Base-by-base conservation (phyloP, 192 early-diverging fungal species). In the Phlyctochytrium arcticum region DNA sequence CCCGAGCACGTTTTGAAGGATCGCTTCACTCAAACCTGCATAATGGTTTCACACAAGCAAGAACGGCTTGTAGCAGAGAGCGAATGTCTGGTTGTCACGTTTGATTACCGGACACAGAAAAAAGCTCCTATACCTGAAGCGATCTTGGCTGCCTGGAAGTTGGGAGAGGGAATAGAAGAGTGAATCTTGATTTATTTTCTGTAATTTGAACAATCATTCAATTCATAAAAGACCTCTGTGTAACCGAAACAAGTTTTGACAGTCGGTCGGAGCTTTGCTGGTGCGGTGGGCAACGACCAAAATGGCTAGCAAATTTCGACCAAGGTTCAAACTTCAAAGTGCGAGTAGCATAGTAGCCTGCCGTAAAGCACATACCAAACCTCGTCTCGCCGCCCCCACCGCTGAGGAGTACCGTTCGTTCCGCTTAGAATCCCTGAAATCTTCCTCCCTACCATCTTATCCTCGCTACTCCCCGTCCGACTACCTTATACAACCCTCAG, bases 41-140 rank as follows among this genome's bases (percentile, higher is more conserved):
- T 73, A 1, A 49, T 75, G n/a, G 74, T 84, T 10, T 77, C 72
- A 26, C 76, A 76, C 47, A 55, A 68, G 50, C 67, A 67, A 17
- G 67, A 66, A 32, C 29, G 57, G 9, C 49, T 80, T n/a, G 75
- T 77, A 6, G 80, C 80, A 4, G 56, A 57, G 36, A 68, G 65
- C 7, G 60, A 61, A 17, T 57, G 62, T 27, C 29, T 36, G 19
- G 54, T 80, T 32, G 79, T 77, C 7, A 62, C 62, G 2, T 75
- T 63, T 44, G 75, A 80, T 44, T 80, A 75, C 37, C 30, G 24
- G 6, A 66, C 60, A 36, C 55, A 54, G 27, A n/a, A 24, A 2
- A 80, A 80, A 44, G 67, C 70, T 7, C 54, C 65, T n/a, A 62
- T 77, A 3, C 75, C 79, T 5, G 33, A 53, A 23, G 57, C 65